phyloP scores from a whole-genome alignment of 2,329 filamentous ascomycete genomes.

The Ophiocordyceps sinensis region DNA sequence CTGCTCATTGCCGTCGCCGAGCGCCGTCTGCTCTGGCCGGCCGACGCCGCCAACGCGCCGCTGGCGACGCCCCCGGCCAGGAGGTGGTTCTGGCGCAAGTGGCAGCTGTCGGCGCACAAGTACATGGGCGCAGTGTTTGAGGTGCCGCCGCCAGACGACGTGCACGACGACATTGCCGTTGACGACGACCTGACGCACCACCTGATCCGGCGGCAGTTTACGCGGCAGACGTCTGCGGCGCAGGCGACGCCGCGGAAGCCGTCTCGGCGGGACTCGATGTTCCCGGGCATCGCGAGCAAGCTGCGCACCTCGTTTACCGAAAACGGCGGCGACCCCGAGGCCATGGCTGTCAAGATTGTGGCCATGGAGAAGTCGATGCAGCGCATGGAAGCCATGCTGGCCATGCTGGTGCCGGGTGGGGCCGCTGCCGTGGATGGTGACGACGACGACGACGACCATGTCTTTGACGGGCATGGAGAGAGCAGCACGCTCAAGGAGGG shows the following conservation, averaged over 20 bases:
- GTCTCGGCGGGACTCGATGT: conserved; percentile 41
- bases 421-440: conserved; percentile 3
- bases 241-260: conserved; percentile 16
- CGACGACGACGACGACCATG: conserved; percentile 9
- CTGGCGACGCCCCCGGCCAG: conserved; percentile 10
- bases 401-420: conserved; percentile 18
- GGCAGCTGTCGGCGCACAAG: conserved; percentile 54
- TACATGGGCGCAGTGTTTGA: conserved; percentile 64
- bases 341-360: conserved; percentile 29
- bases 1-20: conserved; percentile 58
- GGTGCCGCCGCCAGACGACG: conserved; percentile 48
- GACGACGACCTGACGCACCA: conserved; percentile 45
- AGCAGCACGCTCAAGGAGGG: conserved; percentile 13
- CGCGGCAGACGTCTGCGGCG: conserved; percentile 24
- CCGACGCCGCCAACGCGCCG: conserved; percentile 5
- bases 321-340: conserved; percentile 24
- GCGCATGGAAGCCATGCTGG: conserved; percentile 33
- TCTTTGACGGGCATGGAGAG: conserved; percentile 14
- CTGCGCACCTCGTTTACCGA: conserved; percentile 34
- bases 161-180: conserved; percentile 40
- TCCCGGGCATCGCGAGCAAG: conserved; percentile 33
- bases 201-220: conserved; percentile 42
- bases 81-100: conserved; percentile 50
- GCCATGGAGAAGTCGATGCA: conserved; percentile 34
- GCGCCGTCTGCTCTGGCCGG: conserved; percentile 50